A percentile compares a stretch with the other conserved stretches of the same genome.
phyloP scores from a whole-genome alignment of 2,329 filamentous ascomycete genomes.

The Neonectria ditissima region DNA sequence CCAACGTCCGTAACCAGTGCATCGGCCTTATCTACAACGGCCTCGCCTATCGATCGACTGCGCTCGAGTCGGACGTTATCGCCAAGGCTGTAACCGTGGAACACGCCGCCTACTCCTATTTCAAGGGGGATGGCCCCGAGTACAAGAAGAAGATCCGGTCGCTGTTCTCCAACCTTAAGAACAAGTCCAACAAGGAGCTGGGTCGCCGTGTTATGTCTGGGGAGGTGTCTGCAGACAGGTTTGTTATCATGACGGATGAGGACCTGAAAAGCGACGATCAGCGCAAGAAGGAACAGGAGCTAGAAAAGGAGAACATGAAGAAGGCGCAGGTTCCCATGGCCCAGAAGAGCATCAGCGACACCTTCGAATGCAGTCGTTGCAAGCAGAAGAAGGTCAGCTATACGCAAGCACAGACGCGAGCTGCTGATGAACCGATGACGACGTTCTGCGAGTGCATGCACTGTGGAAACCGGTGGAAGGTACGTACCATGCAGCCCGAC shows the following conservation, averaged over 20 bases:
- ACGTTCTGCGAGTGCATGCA: conserved; percentile 79
- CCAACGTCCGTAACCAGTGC: conserved; percentile 81
- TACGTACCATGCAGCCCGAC: conserved; percentile 51
- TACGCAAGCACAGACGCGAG: conserved; percentile 93
- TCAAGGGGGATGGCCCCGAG: conserved; percentile 76
- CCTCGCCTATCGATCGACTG: conserved; percentile 76
- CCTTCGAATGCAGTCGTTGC: conserved; percentile 91
- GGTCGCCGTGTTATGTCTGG: conserved; percentile 80
- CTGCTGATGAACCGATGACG: conserved; percentile 93
- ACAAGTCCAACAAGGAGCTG: conserved; percentile 84
- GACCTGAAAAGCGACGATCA: conserved; percentile 91
- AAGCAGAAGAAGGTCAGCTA: conserved; percentile 95
- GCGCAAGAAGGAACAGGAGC: conserved; percentile 77
- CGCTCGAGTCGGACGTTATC: conserved; percentile 78
- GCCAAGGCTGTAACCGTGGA: conserved; percentile 86
- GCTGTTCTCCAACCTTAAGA: conserved; percentile 94
- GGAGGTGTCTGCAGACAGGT: conserved; percentile 76
- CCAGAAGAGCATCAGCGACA: conserved; percentile 90
- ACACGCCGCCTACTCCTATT: conserved; percentile 76
- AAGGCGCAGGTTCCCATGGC: conserved; percentile 94
- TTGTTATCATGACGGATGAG: conserved; percentile 89
- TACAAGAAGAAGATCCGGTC: conserved; percentile 93
- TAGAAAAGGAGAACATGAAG: conserved; percentile 95
- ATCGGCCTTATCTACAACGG: conserved; percentile 96
- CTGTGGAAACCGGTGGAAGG: conserved; percentile 80